Base-by-base conservation (phyloP, 2,329 filamentous ascomycete species). In the Sporothrix brunneoviolacea region DNA sequence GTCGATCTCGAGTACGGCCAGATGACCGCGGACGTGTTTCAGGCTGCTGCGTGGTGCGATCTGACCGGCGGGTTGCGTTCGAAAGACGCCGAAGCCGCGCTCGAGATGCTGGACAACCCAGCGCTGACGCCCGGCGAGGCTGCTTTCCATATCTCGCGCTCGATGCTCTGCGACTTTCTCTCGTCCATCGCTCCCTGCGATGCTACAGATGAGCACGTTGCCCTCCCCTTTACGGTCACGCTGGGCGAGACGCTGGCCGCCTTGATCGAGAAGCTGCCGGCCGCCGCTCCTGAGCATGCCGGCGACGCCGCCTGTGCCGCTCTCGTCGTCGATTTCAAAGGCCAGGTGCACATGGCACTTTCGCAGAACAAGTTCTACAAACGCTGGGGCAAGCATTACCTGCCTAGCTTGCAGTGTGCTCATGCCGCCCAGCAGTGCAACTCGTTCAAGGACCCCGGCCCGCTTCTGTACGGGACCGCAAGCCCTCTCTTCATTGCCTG, bases 401-500 rank as follows among this genome's bases (percentile, higher is more conserved):
- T 83, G 6, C 74, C 73, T 0, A 77, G 75, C 7, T 66, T 82
- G 2, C 72, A 75, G 22, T 71, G 74, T 53, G 79, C 79, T 0
- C 77, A 84, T 56, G 66, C 69, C 1, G 69, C 72, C 21, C 80
- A 83, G 61, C 64, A 75, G 9, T 81, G 79, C 66, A 82, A 80
- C 60, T 76, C 74, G 0, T 83, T 82, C 71, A 81, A 82, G 58
- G 80, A 83, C 53, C 66, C 73, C 0, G 80, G 80, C 0, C 76
- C 79, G 4, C 68, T 77, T 7, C 67, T 71, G 54, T 83, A 82
- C 57, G 72, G 77, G 15, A 57, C 58, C 0, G 60, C 69, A 1
- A 79, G 74, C 46, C 68, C 72, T 0, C 65, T 82, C 3, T 83
- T 84, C 59, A 60, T 63, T 13, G 55, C 61, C 6, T 81, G 74